Evolutionary conservation across 345 rosid species (phyloP).

Genomic region (Murraya koenigii): DNA sequence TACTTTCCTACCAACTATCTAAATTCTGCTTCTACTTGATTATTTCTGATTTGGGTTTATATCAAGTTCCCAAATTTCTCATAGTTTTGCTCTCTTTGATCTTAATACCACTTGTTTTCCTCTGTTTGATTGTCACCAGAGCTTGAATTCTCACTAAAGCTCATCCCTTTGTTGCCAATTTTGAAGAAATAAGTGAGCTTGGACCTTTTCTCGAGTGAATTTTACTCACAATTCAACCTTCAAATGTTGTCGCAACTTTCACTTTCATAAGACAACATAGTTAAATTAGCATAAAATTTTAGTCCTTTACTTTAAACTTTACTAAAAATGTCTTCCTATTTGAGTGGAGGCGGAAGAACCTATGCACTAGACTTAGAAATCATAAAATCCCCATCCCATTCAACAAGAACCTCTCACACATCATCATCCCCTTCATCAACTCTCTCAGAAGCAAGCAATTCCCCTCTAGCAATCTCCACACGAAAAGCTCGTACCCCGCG

Average conservation of each 20-base stretch:
- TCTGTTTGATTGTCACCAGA: neutral
- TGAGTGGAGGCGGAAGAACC: conserved; percentile 68
- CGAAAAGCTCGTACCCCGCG: conserved; percentile 75
- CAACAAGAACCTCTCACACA: conserved; percentile 45
- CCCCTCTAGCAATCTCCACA: conserved; percentile 75
- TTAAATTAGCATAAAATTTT: neutral
- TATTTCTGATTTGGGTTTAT: conserved; percentile 5
- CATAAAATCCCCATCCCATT: conserved; percentile 56
- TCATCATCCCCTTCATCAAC: conserved; percentile 78
- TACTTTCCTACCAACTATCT: neutral
- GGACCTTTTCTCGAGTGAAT: neutral
- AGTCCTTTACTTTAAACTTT: neutral
- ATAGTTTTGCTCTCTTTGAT: conserved; percentile 1
- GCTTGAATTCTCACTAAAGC: neutral
- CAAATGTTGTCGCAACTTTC: neutral
- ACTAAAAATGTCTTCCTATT: conserved; percentile 62
- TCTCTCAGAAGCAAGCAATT: conserved; percentile 71
- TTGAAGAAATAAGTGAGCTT: neutral
- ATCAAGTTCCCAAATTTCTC: neutral
- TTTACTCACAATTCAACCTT: neutral
- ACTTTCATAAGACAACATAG: neutral
- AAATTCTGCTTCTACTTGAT: neutral
- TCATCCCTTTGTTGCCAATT: neutral
- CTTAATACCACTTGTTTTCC: neutral
- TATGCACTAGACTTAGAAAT: conserved; percentile 74